Percentiles rank a stretch among this genome's conserved stretches.
Conservation (phyloP, 441 rosid species). For the Breynia disticha region DNA sequence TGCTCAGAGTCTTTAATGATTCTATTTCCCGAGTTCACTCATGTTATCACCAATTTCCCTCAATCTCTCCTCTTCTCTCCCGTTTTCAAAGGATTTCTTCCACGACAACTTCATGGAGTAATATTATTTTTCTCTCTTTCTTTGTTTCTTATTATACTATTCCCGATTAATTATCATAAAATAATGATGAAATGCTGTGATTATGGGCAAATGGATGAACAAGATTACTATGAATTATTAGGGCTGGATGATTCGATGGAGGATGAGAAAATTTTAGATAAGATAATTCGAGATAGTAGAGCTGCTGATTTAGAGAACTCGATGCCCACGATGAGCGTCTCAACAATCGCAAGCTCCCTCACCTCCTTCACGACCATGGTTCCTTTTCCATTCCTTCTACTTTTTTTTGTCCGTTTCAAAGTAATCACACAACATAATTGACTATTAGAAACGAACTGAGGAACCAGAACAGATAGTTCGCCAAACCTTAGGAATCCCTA, state of each 20-base stretch:
- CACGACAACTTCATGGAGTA: conserved; percentile 61
- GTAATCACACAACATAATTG: too few species aligned
- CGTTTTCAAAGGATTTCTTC: conserved; percentile 81
- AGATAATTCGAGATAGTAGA: conserved; percentile 64
- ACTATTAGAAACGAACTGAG: too few species aligned
- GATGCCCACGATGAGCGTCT: conserved; percentile 55
- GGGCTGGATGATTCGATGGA: conserved; percentile 80
- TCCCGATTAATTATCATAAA: too few species aligned
- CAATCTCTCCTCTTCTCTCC: too few species aligned
- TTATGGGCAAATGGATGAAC: conserved; percentile 49
- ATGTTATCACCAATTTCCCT: too few species aligned
- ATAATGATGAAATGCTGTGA: conserved; percentile 30
- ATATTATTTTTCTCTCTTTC: conserved; percentile 7
- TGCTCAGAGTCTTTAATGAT: too few species aligned
- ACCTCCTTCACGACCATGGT: conserved; percentile 89
- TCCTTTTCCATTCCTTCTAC: background rate
- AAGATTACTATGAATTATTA: conserved; percentile 63
- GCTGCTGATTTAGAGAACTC: conserved; percentile 72
- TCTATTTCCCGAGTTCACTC: too few species aligned
- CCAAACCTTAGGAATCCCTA: too few species aligned
- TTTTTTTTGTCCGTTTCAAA: background rate
- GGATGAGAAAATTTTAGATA: conserved; percentile 72
- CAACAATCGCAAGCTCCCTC: conserved; percentile 68
- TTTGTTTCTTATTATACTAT: background rate
- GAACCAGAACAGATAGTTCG: too few species aligned